Conservation (phyloP, 768 basidiomycete species). For the Pleurotus salmoneostramineus region DNA sequence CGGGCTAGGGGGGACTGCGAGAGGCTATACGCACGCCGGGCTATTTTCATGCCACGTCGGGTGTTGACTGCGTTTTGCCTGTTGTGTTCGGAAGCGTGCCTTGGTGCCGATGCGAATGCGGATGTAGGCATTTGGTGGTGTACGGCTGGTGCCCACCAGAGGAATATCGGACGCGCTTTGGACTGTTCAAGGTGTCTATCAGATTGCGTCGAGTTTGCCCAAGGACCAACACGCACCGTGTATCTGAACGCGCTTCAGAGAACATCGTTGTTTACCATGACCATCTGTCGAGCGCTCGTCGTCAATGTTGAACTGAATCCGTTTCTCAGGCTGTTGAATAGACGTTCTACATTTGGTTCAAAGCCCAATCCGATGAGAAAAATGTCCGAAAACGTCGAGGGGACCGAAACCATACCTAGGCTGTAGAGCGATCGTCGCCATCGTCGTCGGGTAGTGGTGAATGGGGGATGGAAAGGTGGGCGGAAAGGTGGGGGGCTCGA, state of each 20-base stretch:
- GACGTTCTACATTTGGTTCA: background rate
- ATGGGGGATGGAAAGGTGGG: background rate
- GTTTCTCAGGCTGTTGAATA: background rate
- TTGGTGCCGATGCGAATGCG: background rate
- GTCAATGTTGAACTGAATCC: background rate
- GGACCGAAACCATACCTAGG: background rate
- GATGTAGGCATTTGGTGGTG: background rate
- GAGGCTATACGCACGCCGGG: background rate
- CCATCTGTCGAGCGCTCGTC: background rate
- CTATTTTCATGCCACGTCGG: conserved; percentile 3
- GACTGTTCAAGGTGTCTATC: background rate
- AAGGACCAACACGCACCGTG: background rate
- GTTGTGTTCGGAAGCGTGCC: background rate
- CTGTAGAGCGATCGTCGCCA: background rate
- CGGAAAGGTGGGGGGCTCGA: background rate
- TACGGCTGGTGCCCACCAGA: background rate
- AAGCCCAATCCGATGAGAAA: background rate
- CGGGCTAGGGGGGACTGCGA: background rate
- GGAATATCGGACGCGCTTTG: conserved; percentile 3
- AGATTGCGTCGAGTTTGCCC: background rate
- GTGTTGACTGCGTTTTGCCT: background rate
- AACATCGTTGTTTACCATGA: background rate
- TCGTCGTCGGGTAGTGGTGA: background rate
- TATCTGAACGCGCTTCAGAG: background rate
- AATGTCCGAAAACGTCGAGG: background rate